Conservation (phyloP, 2,329 filamentous ascomycete species). For the Metarhizium guizhouense region DNA sequence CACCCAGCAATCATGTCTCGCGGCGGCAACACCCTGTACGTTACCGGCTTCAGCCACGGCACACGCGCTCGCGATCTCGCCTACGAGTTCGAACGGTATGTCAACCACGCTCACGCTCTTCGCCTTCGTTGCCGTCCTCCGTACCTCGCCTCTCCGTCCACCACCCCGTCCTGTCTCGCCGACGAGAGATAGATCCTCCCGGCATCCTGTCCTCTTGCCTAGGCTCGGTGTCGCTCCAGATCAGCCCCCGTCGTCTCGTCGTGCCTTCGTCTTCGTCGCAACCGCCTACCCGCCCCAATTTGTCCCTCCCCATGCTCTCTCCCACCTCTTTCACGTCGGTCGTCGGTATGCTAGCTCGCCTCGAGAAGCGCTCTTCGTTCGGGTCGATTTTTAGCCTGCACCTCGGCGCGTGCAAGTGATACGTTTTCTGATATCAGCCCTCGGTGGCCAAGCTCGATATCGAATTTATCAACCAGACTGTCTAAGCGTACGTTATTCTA, state of each 20-base stretch:
- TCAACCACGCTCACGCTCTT: constrained; percentile 45
- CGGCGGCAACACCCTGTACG: constrained; percentile 88
- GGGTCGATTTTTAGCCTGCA: constrained; percentile 16
- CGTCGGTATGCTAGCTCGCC: constrained; percentile 19
- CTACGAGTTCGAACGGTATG: constrained; percentile 99
- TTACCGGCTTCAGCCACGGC: constrained; percentile 97
- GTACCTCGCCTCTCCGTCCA: constrained; percentile 36
- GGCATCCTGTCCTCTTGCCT: constrained; percentile 16
- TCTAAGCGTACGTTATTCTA: constrained; percentile 3
- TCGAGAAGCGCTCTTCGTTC: constrained; percentile 17
- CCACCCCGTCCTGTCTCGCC: constrained; percentile 24
- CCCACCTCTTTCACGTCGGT: constrained; percentile 13
- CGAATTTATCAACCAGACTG: not conserved
- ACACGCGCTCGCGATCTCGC: constrained; percentile 97
- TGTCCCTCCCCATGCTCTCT: constrained; percentile 9
- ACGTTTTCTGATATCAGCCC: constrained; percentile 7
- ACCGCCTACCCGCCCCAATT: constrained; percentile 3
- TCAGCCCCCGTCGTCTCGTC: constrained; percentile 13
- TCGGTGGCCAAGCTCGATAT: constrained; percentile 2
- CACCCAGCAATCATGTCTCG: constrained; percentile 63
- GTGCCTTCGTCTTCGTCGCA: constrained; percentile 12
- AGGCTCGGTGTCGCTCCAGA: constrained; percentile 9
- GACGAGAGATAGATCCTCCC: constrained; percentile 16
- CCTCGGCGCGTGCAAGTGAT: constrained; percentile 10
- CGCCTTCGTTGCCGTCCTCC: constrained; percentile 28